Evolutionary conservation across 2,329 filamentous ascomycete genomes (phyloP).

Genomic region (Ceratocystis alfenasii): DNA sequence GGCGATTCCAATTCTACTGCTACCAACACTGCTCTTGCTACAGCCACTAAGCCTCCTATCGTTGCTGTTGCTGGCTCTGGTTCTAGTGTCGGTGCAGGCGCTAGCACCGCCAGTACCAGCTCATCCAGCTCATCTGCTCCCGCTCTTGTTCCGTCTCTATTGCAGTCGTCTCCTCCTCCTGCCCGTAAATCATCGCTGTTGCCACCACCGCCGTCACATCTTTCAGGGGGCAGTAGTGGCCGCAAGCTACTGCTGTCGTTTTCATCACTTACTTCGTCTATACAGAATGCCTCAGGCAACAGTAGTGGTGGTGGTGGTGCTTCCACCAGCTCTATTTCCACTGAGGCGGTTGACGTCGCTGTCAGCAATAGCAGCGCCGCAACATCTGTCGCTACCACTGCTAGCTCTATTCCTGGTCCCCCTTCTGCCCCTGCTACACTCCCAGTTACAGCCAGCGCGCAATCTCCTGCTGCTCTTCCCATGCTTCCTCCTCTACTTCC

Average conservation of each 20-base stretch:
- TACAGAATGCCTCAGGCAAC: not conserved
- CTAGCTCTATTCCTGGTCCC: not conserved
- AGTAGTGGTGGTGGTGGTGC: not conserved
- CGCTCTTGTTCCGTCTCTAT: not conserved
- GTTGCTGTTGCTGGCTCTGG: not conserved
- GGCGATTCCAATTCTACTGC: too few species aligned
- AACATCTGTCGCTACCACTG: not conserved
- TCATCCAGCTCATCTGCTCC: not conserved
- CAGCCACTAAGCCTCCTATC: not conserved
- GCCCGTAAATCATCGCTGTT: conserved; percentile 3
- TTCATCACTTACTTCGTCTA: not conserved
- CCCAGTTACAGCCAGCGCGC: conserved; percentile 1
- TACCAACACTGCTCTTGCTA: not conserved
- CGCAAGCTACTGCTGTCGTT: not conserved
- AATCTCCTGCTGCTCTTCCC: not conserved
- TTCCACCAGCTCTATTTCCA: not conserved
- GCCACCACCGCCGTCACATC: conserved; percentile 3
- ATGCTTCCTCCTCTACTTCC: not conserved
- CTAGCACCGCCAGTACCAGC: not conserved
- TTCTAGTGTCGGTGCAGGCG: not conserved
- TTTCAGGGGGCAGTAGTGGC: not conserved
- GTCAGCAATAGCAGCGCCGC: not conserved
- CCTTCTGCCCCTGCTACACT: not conserved
- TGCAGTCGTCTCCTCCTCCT: conserved; percentile 6
- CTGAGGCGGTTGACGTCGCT: not conserved